phyloP scores from a whole-genome alignment of 306 rosid genomes.

The Crotalaria pallida region DNA sequence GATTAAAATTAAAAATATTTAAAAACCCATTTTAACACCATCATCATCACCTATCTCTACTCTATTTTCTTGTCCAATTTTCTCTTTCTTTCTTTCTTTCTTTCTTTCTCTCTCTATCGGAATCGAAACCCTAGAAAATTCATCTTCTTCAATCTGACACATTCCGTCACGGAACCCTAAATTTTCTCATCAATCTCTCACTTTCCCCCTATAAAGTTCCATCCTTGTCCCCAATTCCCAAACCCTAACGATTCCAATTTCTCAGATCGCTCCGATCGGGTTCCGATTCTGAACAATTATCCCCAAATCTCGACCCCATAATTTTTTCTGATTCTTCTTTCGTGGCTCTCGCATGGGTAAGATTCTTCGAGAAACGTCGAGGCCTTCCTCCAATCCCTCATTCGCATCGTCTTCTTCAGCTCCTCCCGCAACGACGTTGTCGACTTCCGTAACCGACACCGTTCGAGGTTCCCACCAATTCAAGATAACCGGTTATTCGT shows the following conservation, averaged over 20 bases:
- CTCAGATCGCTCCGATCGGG: slow-evolving; percentile 29
- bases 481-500: slow-evolving; percentile 69
- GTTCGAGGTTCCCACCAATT: slow-evolving; percentile 73
- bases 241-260: not conserved
- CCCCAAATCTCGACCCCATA: not conserved
- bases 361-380: slow-evolving; percentile 53
- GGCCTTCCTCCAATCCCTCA: slow-evolving; percentile 39
- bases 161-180: slow-evolving; percentile 31
- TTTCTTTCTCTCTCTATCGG: not conserved
- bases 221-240: not conserved
- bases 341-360: slow-evolving; percentile 61
- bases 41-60: too few relatives aligned
- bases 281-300: not conserved
- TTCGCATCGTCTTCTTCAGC: slow-evolving; percentile 28
- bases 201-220: slow-evolving; percentile 5
- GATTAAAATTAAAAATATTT: too few relatives aligned
- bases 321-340: slow-evolving; percentile 6
- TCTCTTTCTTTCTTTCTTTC: not conserved
- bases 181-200: slow-evolving; percentile 34
- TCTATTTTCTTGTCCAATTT: not conserved
- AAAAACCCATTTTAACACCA: not conserved
- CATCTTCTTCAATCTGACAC: slow-evolving; percentile 20
- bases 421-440: slow-evolving; percentile 52
- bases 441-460: slow-evolving; percentile 68
- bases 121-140: slow-evolving; percentile 32